phyloP scores from a whole-genome alignment of 140 eudicot species.

The Cichorium intybus region DNA sequence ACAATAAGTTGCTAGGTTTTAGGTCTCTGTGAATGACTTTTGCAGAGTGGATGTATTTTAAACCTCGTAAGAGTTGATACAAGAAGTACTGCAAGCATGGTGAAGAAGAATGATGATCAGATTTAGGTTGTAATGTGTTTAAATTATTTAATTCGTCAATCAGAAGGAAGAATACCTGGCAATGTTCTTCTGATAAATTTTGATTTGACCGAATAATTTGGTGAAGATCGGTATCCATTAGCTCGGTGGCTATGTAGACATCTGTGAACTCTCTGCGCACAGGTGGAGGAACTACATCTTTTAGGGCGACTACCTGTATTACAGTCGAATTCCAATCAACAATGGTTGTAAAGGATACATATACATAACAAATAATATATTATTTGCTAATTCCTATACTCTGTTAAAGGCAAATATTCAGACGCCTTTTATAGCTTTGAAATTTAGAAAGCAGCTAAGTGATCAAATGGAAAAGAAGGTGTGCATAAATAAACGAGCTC shows the following conservation, averaged over 20 bases:
- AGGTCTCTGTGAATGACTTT: conserved; percentile 88
- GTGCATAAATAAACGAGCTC: background rate
- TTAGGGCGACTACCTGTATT: conserved; percentile 55
- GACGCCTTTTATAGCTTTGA: background rate
- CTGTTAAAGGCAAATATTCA: background rate
- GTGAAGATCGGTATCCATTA: conserved; percentile 94
- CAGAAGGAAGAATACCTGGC: conserved; percentile 44
- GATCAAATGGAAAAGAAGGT: background rate
- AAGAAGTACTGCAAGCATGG: conserved; percentile 64
- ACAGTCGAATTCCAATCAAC: conserved; percentile 7
- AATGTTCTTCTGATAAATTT: conserved; percentile 73
- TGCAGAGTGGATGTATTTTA: conserved; percentile 87
- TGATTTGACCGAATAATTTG: conserved; percentile 79
- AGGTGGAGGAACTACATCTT: conserved; percentile 86
- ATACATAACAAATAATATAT: too few relatives aligned
- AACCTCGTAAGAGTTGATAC: conserved; percentile 80
- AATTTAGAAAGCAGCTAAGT: background rate
- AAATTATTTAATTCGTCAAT: background rate
- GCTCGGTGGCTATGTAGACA: conserved; percentile 72
- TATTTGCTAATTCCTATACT: background rate
- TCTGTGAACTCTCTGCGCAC: conserved; percentile 59
- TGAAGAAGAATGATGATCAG: background rate
- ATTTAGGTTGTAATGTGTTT: background rate
- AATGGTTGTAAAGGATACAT: background rate
- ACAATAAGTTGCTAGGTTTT: conserved; percentile 78